Evolutionary conservation across 2,329 filamentous ascomycete species (phyloP).

Genomic region (Talaromyces sp.): DNA sequence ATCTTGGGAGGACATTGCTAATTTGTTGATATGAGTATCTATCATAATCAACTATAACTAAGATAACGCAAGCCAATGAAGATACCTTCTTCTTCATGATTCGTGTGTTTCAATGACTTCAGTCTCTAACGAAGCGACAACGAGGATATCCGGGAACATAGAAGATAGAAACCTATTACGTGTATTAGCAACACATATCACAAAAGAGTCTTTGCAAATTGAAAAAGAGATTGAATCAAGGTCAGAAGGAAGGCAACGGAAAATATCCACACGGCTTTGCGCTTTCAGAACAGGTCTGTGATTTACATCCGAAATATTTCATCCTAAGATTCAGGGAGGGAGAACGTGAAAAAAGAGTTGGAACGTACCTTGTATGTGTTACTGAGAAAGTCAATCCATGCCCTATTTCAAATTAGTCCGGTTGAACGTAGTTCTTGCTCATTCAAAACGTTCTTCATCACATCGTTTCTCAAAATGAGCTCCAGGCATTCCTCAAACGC

Average conservation of each 20-base stretch:
- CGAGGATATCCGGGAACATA: neutral
- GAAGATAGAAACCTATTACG: neutral
- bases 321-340: slow-evolving; percentile 18
- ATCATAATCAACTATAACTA: neutral
- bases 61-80: neutral
- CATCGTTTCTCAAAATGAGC: neutral
- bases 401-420: neutral
- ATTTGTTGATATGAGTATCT: neutral
- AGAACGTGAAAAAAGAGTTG: neutral
- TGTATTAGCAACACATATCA: slow-evolving; percentile 5
- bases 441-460: neutral
- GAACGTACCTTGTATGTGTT: neutral
- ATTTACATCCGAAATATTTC: slow-evolving; percentile 26
- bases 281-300: slow-evolving; percentile 26
- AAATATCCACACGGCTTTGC: slow-evolving; percentile 24
- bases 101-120: too few relatives aligned
- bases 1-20: neutral
- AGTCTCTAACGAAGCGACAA: neutral
- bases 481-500: too few relatives aligned
- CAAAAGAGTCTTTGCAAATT: neutral
- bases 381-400: neutral
- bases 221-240: neutral
- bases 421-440: too few relatives aligned
- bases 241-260: slow-evolving; percentile 26
- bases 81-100: neutral